phyloP scores from a whole-genome alignment of 345 rosid species.

The Garcia nutans region DNA sequence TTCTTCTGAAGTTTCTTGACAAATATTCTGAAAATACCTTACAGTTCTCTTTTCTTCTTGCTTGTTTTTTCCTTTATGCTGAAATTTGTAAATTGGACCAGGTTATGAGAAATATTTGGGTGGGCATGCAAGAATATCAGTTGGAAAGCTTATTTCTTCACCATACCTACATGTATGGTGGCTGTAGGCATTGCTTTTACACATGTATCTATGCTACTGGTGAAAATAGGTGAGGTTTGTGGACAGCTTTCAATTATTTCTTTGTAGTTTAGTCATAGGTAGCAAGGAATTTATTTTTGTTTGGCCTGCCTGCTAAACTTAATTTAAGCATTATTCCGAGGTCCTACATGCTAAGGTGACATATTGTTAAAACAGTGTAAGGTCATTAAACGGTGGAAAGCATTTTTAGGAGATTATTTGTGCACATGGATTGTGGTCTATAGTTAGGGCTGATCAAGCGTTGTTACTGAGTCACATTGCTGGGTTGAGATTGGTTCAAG shows the following conservation, averaged over 20 bases:
- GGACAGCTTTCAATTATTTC: not conserved
- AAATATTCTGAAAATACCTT: too few relatives aligned
- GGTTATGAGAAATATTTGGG: slow-evolving; percentile 76
- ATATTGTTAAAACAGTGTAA: not conserved
- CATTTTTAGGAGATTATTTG: too few relatives aligned
- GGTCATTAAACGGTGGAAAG: too few relatives aligned
- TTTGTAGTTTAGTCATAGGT: not conserved
- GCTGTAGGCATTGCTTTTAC: slow-evolving; percentile 93
- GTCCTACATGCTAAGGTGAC: not conserved
- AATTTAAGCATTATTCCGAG: not conserved
- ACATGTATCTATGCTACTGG: slow-evolving; percentile 97
- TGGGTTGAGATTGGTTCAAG: too few relatives aligned
- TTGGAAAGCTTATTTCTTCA: slow-evolving; percentile 93
- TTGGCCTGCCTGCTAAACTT: not conserved
- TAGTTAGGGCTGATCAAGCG: too few relatives aligned
- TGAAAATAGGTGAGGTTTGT: slow-evolving; percentile 62
- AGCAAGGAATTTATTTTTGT: not conserved
- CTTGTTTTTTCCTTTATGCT: too few relatives aligned
- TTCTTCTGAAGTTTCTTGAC: not conserved
- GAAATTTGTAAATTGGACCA: slow-evolving; percentile 19
- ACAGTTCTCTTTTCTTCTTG: too few relatives aligned
- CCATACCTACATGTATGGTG: slow-evolving; percentile 90
- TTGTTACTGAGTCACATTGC: too few relatives aligned
- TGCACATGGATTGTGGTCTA: too few relatives aligned
- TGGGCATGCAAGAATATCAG: slow-evolving; percentile 85